These are phyloP conservation scores for Hanseniaspora hatyaiensis DNA, from an alignment of 805 yeast species.

Conservation along the genomic window DNA sequence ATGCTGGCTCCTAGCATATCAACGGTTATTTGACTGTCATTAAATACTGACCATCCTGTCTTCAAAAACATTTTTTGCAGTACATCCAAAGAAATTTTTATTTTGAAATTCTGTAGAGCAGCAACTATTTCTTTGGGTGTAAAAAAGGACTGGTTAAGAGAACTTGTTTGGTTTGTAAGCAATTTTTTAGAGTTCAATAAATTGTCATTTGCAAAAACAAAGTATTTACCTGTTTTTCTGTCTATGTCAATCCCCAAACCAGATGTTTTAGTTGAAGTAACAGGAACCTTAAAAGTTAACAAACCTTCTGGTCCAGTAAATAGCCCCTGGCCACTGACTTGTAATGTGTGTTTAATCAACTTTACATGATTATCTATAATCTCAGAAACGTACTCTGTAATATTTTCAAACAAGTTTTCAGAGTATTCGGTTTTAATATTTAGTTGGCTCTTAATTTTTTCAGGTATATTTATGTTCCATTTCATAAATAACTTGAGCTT, in stretches of 20 bases:
- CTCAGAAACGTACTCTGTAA: conserved; percentile 26
- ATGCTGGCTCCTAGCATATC: conserved; percentile 5
- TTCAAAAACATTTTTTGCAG: conserved; percentile 29
- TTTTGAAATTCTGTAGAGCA: conserved; percentile 25
- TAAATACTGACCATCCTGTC: conserved; percentile 27
- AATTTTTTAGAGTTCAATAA: conserved; percentile 21
- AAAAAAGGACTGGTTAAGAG: conserved; percentile 24
- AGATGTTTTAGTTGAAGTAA: conserved; percentile 27
- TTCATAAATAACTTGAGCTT: conserved; percentile 21
- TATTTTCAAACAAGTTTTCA: conserved; percentile 26
- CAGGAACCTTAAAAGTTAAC: conserved; percentile 27
- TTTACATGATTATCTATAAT: conserved; percentile 25
- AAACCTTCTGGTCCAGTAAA: not conserved
- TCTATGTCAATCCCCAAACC: conserved; percentile 29
- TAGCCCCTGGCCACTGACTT: not conserved
- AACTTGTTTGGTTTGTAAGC: conserved; percentile 22
- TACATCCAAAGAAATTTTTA: conserved; percentile 27
- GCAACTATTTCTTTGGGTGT: conserved; percentile 23
- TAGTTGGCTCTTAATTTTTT: conserved; percentile 17
- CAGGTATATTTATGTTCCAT: conserved; percentile 24
- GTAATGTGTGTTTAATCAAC: conserved; percentile 25
- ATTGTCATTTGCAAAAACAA: conserved; percentile 24
- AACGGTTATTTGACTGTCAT: conserved; percentile 4
- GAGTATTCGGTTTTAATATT: conserved; percentile 21
- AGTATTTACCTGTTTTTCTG: conserved; percentile 27